Conservation (phyloP, 2,329 filamentous ascomycete species). For the Blumeria hordei region DNA sequence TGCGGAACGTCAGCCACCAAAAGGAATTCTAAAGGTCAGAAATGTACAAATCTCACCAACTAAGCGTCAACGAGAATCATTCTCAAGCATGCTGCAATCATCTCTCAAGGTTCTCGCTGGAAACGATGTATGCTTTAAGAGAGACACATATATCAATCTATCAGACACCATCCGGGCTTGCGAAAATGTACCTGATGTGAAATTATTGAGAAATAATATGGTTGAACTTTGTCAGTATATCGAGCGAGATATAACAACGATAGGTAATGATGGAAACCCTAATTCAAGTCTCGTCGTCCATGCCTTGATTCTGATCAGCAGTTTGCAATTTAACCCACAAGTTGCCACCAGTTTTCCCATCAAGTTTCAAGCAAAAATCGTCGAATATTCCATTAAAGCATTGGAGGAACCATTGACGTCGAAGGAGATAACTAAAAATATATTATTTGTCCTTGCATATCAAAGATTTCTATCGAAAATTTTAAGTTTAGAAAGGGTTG, state of each 20-base stretch:
- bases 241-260: conserved; percentile 50
- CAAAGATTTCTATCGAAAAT: conserved; percentile 57
- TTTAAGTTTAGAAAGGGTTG: conserved; percentile 47
- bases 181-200: conserved; percentile 53
- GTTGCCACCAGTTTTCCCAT: conserved; percentile 45
- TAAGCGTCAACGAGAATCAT: conserved; percentile 22
- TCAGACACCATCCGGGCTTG: conserved; percentile 56
- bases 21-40: conserved; percentile 57
- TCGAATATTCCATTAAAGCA: conserved; percentile 56
- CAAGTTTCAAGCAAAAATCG: conserved; percentile 56
- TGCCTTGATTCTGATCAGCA: conserved; percentile 52
- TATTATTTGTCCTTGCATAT: conserved; percentile 57
- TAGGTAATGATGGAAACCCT: conserved; percentile 26
- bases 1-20: conserved; percentile 28
- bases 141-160: conserved; percentile 73
- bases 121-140: conserved; percentile 41
- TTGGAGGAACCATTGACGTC: conserved; percentile 44
- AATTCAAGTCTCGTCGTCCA: conserved; percentile 55
- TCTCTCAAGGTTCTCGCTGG: conserved; percentile 60
- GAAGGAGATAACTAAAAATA: conserved; percentile 55
- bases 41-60: conserved; percentile 8
- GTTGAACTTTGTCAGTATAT: conserved; percentile 58
- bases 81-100: conserved; percentile 66
- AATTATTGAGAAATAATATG: conserved; percentile 53
- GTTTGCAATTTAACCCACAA: conserved; percentile 51